Base-by-base conservation (phyloP, 2,329 filamentous ascomycete genomes). In the Botryotinia calthae region DNA sequence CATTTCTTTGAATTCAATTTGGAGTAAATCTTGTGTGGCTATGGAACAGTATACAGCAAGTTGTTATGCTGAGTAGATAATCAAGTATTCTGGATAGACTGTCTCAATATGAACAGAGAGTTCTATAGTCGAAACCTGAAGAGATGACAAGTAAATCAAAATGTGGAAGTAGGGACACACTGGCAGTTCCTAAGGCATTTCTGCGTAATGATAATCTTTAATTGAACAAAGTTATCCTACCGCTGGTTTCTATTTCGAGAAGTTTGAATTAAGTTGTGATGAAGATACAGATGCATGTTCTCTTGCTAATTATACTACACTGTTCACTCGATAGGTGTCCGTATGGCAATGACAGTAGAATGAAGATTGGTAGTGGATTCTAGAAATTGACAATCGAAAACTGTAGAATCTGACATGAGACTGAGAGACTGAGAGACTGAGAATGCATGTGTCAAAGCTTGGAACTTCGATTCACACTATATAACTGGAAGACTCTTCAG, bases 31-130 rank as follows among this genome's bases (percentile, higher is more conserved):
- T 6, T 31, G 0, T 1, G 54, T 18, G n/a, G 16, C 28, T 31
- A 0, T 56, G 6, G 16, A 0, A 20, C 28, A 6, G n/a, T 31
- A 2, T 10, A 28, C 8, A 31, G 16, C n/a, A 31, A 1, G 2
- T 61, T 4, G n/a, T 34, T 34, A 2, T 40, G 4, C 10, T 3
- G 31, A 40, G 0, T 61, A 12, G 1, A 61, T 61, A 22, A 61
- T 61, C 40, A 12, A n/a, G 4, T n/a, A 40, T 1, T 40, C 22
- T 18, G 0, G 5, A n/a, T 28, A n/a, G 25, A 54, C 7, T 8
- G 14, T 3, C 48, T 28, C 4, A 22, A 54, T 51, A n/a, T 28
- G 0, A 25, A 12, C 20, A 5, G 3, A 51, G 20, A 51, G 25
- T n/a, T 12, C 22, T 25, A 51, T 5, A 10, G 1, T 51, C 8